Percentiles rank a stretch among this genome's conserved stretches.
phyloP scores from a whole-genome alignment of 2,329 filamentous ascomycete genomes.

The Pseudogymnoascus sp. region DNA sequence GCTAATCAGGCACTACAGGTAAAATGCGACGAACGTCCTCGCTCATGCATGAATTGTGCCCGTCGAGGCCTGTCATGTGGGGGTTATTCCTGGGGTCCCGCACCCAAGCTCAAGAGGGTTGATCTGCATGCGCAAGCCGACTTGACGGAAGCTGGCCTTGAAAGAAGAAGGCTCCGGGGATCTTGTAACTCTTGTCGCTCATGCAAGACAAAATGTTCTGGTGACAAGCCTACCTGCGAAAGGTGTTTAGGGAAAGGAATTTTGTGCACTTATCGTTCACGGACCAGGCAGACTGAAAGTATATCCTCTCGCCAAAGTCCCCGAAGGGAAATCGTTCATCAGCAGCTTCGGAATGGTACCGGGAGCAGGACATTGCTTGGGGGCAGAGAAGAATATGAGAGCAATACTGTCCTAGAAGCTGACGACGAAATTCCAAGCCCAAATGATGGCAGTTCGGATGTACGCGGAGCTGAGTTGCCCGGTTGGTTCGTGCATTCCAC shows the following conservation, averaged over 20 bases:
- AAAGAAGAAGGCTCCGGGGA: constrained; percentile 17
- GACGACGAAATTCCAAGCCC: neutral
- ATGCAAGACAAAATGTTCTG: constrained; percentile 20
- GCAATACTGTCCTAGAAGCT: neutral
- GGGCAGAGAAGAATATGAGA: neutral
- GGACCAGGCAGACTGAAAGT: neutral
- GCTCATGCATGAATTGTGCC: constrained; percentile 8
- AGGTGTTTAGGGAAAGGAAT: constrained; percentile 17
- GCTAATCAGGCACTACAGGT: neutral
- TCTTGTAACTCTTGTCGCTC: constrained; percentile 19
- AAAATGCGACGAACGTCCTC: constrained; percentile 10
- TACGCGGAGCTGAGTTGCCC: neutral
- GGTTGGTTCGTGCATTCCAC: neutral
- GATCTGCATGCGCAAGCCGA: neutral
- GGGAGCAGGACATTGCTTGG: neutral
- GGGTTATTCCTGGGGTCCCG: neutral
- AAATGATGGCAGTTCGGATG: neutral
- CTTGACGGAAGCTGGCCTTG: constrained; percentile 20
- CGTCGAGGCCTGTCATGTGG: constrained; percentile 1
- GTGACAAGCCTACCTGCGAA: constrained; percentile 14
- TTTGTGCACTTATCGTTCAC: constrained; percentile 16
- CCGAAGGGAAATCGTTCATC: neutral
- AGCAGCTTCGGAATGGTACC: neutral
- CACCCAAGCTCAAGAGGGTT: neutral
- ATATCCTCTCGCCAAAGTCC: neutral